Percentiles rank a stretch among this genome's conserved stretches.
Evolutionary conservation across 1,284 basidiomycete genomes (phyloP).

Genomic region (Austroboletus niveus): DNA sequence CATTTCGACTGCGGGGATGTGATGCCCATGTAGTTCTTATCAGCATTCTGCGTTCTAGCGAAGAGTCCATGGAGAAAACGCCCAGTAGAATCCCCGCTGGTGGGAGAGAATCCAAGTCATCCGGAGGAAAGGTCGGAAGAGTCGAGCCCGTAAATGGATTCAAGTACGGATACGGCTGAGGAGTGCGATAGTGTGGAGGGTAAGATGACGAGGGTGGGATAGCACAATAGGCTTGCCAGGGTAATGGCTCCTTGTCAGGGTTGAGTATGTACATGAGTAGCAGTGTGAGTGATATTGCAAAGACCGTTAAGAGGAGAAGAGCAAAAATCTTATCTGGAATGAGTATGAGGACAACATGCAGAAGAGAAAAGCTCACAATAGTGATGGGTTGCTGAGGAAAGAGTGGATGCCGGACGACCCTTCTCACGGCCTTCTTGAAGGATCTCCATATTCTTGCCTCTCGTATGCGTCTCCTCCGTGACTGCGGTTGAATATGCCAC

Average conservation of each 20-base stretch:
- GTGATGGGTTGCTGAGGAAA: slow-evolving; percentile 80
- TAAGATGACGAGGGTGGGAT: slow-evolving; percentile 51
- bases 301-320: slow-evolving; percentile 67
- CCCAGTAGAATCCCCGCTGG: slow-evolving; percentile 91
- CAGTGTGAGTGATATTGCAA: slow-evolving; percentile 76
- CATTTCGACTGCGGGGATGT: slow-evolving; percentile 76
- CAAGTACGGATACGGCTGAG: slow-evolving; percentile 40
- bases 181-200: slow-evolving; percentile 38
- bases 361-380: slow-evolving; percentile 52
- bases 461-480: slow-evolving; percentile 37
- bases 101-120: slow-evolving; percentile 69
- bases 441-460: slow-evolving; percentile 40
- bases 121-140: slow-evolving; percentile 55
- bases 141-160: slow-evolving; percentile 35
- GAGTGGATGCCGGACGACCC: slow-evolving; percentile 68
- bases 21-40: slow-evolving; percentile 89
- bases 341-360: slow-evolving; percentile 13
- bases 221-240: slow-evolving; percentile 92
- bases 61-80: slow-evolving; percentile 88
- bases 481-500: slow-evolving; percentile 40
- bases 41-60: slow-evolving; percentile 83
- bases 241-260: slow-evolving; percentile 91
- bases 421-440: slow-evolving; percentile 52
- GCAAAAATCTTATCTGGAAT: slow-evolving; percentile 58
- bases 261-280: slow-evolving; percentile 91